Base-by-base conservation (phyloP, 257 asterid genomes). In the Solanum acaule region DNA sequence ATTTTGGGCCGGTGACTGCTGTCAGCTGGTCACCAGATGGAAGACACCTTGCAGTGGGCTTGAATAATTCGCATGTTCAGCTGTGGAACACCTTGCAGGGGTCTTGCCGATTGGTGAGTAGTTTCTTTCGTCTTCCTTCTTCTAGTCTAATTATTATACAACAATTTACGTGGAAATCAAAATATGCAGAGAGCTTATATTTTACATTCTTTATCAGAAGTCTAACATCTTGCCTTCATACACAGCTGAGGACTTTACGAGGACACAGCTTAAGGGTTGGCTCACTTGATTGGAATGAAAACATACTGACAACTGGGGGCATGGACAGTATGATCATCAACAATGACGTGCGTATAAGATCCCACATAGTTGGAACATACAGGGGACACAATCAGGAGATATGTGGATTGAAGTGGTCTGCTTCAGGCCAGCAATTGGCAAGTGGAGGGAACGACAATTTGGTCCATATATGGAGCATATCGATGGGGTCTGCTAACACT, bases 11-110 rank as follows among this genome's bases (percentile, higher is more conserved):
- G 1, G 94, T 96, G 40, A 94, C 98, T 13, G 94, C 98, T 83
- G 94, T 97, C 73, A 96, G 92, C 88, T 97, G 98, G 98, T 98
- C 98, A 87, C 98, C 98, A 29, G 98, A 96, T 82, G 99, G 98
- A 27, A 91, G 87, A 78, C 95, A 95, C 76, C 87, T 94, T 40
- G 98, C 98, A 38, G 92, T 97, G 86, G 98, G 98, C 27, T 88
- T 95, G 87, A 95, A 95, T 90, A 96, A 94, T 90, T 95, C 98
- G 0, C 96, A 94, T 14, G 95, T 96, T 65, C 99, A 96, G 95
- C 92, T 97, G 82, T 97, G 98, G 99, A 98, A 97, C 90, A 90
- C 96, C 20, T 72, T 72, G 44, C 87, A 95, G 6, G 79, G 79
- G 4, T 83, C 98, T 35, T 92, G 94, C 89, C 90, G 90, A 90